Evolutionary conservation across 2,329 filamentous ascomycete species (phyloP).

Genomic region (Neonectria coccinea): DNA sequence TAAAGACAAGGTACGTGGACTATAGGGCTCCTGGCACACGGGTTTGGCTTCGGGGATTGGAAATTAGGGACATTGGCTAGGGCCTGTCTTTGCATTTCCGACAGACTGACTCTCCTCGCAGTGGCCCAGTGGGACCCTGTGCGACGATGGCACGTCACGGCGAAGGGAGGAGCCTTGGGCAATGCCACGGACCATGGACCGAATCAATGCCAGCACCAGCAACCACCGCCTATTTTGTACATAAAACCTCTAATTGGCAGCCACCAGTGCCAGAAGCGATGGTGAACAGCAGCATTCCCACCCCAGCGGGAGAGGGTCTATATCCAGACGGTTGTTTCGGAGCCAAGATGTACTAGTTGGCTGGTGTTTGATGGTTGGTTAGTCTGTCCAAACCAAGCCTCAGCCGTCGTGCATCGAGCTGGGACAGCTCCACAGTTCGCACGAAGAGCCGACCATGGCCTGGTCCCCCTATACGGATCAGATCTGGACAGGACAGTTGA

Average conservation of each 20-base stretch:
- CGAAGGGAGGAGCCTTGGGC: neutral
- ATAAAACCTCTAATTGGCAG: neutral
- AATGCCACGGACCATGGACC: neutral
- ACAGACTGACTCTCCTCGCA: conserved; percentile 21
- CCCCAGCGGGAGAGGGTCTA: neutral
- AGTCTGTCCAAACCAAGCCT: conserved; percentile 33
- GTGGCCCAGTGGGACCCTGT: conserved; percentile 15
- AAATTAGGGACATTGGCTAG: conserved; percentile 15
- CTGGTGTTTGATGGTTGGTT: conserved; percentile 21
- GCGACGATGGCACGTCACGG: conserved; percentile 20
- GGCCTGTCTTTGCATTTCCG: conserved; percentile 28
- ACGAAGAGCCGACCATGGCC: conserved; percentile 7
- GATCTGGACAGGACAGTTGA: conserved; percentile 23
- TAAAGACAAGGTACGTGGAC: conserved; percentile 23
- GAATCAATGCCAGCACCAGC: neutral
- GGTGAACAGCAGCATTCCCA: neutral
- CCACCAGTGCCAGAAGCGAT: neutral
- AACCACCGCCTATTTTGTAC: neutral
- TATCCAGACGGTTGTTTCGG: conserved; percentile 16
- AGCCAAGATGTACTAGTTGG: conserved; percentile 13
- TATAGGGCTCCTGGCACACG: conserved; percentile 22
- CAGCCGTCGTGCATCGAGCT: conserved; percentile 32
- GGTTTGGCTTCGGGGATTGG: conserved; percentile 13
- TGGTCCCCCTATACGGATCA: conserved; percentile 36
- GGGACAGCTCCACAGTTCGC: conserved; percentile 35